Evolutionary conservation across 257 asterid genomes (phyloP).

Genomic region (Przewalskia tangutica): DNA sequence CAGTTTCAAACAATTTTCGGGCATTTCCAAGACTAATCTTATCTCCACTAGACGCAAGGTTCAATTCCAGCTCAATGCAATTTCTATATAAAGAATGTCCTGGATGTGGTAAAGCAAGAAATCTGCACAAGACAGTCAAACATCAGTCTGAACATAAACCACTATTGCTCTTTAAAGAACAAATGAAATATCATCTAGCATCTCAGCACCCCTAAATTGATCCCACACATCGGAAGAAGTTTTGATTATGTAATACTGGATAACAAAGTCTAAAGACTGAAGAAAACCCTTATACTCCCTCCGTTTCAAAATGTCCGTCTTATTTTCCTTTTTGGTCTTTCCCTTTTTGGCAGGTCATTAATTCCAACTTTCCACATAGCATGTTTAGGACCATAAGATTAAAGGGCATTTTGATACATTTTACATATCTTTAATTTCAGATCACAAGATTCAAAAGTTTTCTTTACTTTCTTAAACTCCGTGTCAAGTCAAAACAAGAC

Average conservation of each 20-base stretch:
- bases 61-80: conserved; percentile 70
- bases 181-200: background rate
- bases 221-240: background rate
- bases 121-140: conserved; percentile 35
- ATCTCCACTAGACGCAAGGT: conserved; percentile 56
- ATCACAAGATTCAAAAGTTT: too few species aligned
- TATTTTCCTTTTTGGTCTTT: too few species aligned
- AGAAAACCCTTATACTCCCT: background rate
- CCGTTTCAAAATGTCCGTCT: too few species aligned
- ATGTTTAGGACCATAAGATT: too few species aligned
- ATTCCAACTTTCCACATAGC: too few species aligned
- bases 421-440: too few species aligned
- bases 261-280: background rate
- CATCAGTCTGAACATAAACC: background rate
- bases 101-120: conserved; percentile 75
- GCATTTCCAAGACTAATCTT: conserved; percentile 51
- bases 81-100: conserved; percentile 53
- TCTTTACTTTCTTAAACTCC: too few species aligned
- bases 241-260: background rate
- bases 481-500: too few species aligned
- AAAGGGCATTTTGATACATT: too few species aligned
- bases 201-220: background rate
- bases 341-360: too few species aligned
- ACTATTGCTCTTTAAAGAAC: background rate
- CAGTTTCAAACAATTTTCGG: conserved; percentile 65